phyloP scores from a whole-genome alignment of 1,284 basidiomycete genomes.

The Melampsora americana region DNA sequence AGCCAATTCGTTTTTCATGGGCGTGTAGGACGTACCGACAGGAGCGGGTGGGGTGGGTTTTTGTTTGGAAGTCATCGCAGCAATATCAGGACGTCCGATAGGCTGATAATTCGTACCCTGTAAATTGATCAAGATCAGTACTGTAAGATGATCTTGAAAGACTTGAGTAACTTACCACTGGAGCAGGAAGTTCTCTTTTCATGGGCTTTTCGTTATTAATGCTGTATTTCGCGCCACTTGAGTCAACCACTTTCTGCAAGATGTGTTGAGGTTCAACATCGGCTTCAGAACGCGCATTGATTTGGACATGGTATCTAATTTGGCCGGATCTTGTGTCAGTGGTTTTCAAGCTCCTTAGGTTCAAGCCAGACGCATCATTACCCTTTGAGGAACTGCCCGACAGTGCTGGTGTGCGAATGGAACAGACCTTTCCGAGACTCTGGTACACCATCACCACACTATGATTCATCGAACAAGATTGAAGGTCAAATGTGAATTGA shows the following conservation, averaged over 20 bases:
- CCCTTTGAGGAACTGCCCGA: slow-evolving; percentile 76
- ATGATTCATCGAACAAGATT: neutral
- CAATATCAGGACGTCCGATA: slow-evolving; percentile 53
- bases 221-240: slow-evolving; percentile 88
- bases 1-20: slow-evolving; percentile 52
- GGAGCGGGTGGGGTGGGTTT: slow-evolving; percentile 39
- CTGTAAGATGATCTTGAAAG: slow-evolving; percentile 61
- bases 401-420: slow-evolving; percentile 75
- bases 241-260: slow-evolving; percentile 80
- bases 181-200: slow-evolving; percentile 50
- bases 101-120: slow-evolving; percentile 51
- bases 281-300: slow-evolving; percentile 83
- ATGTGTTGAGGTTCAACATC: slow-evolving; percentile 77
- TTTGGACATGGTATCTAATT: slow-evolving; percentile 70
- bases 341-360: neutral
- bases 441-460: slow-evolving; percentile 92
- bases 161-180: slow-evolving; percentile 63
- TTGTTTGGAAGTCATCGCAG: slow-evolving; percentile 45
- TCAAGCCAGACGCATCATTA: slow-evolving; percentile 45
- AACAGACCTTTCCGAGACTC: slow-evolving; percentile 88
- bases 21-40: slow-evolving; percentile 53
- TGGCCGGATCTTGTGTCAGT: neutral
- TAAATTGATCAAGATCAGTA: slow-evolving; percentile 46
- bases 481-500: slow-evolving; percentile 52
- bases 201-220: slow-evolving; percentile 58